phyloP scores from a whole-genome alignment of 768 basidiomycete genomes.

The Boletus huronensis region DNA sequence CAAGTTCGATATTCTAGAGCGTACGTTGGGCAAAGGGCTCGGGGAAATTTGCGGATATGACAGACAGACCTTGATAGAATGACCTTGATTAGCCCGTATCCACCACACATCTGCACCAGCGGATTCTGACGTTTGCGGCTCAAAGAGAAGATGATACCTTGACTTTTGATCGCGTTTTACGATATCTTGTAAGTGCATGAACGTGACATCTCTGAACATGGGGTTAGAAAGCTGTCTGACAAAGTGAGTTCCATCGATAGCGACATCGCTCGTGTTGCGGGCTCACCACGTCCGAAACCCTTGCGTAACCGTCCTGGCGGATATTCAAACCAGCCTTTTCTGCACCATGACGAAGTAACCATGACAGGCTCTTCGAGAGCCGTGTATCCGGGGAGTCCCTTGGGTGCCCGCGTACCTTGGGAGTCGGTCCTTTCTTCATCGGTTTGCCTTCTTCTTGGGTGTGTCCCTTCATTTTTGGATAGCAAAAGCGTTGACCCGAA shows the following conservation, averaged over 20 bases:
- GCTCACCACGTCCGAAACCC: slow-evolving; percentile 79
- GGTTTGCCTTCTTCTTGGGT: slow-evolving; percentile 4
- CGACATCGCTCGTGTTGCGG: neutral
- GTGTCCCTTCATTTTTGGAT: slow-evolving; percentile 10
- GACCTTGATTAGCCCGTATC: slow-evolving; percentile 90
- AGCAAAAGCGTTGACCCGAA: slow-evolving; percentile 1
- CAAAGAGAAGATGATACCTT: slow-evolving; percentile 56
- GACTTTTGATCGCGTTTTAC: slow-evolving; percentile 67
- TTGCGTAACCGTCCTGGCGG: slow-evolving; percentile 82
- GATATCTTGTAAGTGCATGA: slow-evolving; percentile 53
- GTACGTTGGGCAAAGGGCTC: neutral
- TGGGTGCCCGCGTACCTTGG: slow-evolving; percentile 56
- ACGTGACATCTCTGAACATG: slow-evolving; percentile 59
- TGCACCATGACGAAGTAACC: slow-evolving; percentile 89
- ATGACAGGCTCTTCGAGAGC: slow-evolving; percentile 84
- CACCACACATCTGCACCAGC: slow-evolving; percentile 55
- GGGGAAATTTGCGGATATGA: neutral
- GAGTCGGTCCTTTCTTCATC: slow-evolving; percentile 17
- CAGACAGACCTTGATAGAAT: slow-evolving; percentile 68
- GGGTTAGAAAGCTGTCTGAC: slow-evolving; percentile 60
- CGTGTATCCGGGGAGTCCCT: slow-evolving; percentile 66
- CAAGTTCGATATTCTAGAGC: slow-evolving; percentile 61
- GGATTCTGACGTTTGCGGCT: slow-evolving; percentile 38
- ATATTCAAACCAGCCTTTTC: slow-evolving; percentile 69
- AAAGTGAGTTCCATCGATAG: slow-evolving; percentile 3